These are phyloP conservation scores for Ophiostoma himal-ulmi DNA, from an alignment of 2,329 filamentous ascomycete genomes.

Conservation along the genomic window DNA sequence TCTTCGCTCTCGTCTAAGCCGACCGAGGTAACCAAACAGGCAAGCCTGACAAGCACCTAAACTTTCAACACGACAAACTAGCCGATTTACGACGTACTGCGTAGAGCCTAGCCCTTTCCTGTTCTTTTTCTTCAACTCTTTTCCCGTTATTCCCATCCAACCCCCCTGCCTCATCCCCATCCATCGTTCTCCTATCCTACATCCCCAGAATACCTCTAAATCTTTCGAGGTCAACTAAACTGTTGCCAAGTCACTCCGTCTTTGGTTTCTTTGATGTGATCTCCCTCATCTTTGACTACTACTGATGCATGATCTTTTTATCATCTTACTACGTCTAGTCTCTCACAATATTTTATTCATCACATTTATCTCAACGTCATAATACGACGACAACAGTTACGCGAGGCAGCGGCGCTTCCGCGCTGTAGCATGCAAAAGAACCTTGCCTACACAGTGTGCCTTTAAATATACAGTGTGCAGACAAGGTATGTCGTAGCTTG, in stretches of 20 bases:
- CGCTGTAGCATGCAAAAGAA: neutral
- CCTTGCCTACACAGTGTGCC: neutral
- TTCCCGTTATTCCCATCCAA: neutral
- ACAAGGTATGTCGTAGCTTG: neutral
- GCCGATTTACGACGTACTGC: neutral
- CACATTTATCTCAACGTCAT: neutral
- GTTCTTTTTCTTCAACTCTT: neutral
- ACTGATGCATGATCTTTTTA: neutral
- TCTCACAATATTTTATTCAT: neutral
- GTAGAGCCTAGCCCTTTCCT: neutral
- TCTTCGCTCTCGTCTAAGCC: neutral
- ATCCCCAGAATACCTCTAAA: neutral
- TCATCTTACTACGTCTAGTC: neutral
- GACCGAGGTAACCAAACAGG: neutral
- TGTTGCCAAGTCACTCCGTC: neutral
- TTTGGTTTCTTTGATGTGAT: neutral
- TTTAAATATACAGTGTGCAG: neutral
- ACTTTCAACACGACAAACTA: neutral
- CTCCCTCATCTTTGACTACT: neutral
- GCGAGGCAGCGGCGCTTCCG: constrained; percentile 2
- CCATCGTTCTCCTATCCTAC: neutral
- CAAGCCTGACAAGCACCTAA: neutral
- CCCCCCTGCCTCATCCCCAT: neutral
- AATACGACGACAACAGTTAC: neutral
- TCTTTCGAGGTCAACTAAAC: neutral